phyloP scores from a whole-genome alignment of 1,284 basidiomycete species.

The Moesziomyces parantarcticus region DNA sequence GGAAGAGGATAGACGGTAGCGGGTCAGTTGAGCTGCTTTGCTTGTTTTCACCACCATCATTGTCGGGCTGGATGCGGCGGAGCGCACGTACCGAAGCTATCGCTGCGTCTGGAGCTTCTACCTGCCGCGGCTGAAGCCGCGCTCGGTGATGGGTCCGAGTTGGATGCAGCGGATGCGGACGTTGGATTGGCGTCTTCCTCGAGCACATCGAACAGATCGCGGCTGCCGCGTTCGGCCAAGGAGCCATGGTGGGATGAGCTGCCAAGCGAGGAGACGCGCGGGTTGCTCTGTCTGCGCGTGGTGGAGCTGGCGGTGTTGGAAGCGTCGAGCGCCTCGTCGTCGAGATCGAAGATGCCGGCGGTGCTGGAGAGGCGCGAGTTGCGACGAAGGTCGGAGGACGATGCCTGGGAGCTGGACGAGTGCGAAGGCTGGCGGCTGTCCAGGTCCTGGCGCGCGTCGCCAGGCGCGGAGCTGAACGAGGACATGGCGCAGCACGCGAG shows the following conservation, averaged over 20 bases:
- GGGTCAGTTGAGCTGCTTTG: neutral
- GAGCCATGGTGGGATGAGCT: constrained; percentile 31
- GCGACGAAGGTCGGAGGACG: constrained; percentile 26
- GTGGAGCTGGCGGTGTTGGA: constrained; percentile 5
- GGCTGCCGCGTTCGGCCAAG: constrained; percentile 19
- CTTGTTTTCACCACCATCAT: neutral
- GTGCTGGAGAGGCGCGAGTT: constrained; percentile 48
- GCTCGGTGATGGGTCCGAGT: constrained; percentile 8
- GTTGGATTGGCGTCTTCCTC: constrained; percentile 25
- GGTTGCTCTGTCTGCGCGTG: constrained; percentile 30
- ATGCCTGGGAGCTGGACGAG: constrained; percentile 41
- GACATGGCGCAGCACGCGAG: constrained; percentile 15
- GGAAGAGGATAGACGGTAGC: neutral
- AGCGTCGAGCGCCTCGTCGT: constrained; percentile 37
- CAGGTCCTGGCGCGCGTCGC: constrained; percentile 15
- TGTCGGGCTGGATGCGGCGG: neutral
- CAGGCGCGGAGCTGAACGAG: constrained; percentile 31
- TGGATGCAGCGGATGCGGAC: constrained; percentile 5
- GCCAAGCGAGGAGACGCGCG: constrained; percentile 27
- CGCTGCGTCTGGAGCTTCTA: constrained; percentile 15
- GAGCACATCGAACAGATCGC: constrained; percentile 35
- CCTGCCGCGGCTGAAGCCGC: constrained; percentile 17
- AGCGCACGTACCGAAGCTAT: constrained; percentile 28
- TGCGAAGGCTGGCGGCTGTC: constrained; percentile 35
- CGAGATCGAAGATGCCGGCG: constrained; percentile 57